phyloP scores from a whole-genome alignment of 169 alveolate species.

The Plasmodium gaboni region DNA sequence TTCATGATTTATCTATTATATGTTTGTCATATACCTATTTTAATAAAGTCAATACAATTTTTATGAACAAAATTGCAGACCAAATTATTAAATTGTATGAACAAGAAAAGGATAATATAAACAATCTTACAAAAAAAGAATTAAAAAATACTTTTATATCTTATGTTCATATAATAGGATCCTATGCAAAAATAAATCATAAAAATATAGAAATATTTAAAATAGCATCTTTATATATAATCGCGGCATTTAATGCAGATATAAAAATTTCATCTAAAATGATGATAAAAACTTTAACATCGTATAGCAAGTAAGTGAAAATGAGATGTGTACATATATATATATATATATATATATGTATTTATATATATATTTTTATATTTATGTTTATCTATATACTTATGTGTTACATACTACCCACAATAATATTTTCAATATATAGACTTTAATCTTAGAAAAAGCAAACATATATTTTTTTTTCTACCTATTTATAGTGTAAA shows the following conservation, averaged over 20 bases:
- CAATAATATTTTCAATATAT: no score
- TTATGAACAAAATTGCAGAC: conserved; percentile 33
- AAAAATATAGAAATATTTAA: conserved; percentile 81
- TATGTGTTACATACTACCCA: no score
- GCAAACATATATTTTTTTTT: neutral
- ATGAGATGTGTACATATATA: conserved; percentile 17
- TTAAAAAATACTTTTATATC: conserved; percentile 72
- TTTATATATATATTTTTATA: neutral
- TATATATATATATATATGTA: neutral
- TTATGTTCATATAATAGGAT: conserved; percentile 84
- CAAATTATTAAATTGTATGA: conserved; percentile 42
- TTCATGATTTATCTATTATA: conserved; percentile 81
- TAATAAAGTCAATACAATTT: conserved; percentile 19
- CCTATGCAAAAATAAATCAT: conserved; percentile 79
- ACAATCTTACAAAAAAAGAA: conserved; percentile 20
- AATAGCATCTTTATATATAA: conserved; percentile 80
- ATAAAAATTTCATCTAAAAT: conserved; percentile 77
- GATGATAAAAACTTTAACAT: conserved; percentile 75
- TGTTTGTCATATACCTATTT: conserved; percentile 79
- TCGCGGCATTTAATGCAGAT: conserved; percentile 59
- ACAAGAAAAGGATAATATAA: conserved; percentile 41
- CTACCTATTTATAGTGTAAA: conserved; percentile 25
- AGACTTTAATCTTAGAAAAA: neutral
- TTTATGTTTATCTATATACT: neutral
- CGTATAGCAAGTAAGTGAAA: conserved; percentile 81